Evolutionary conservation across 2,329 filamentous ascomycete species (phyloP).

Genomic region (Lecanicillium sp.): DNA sequence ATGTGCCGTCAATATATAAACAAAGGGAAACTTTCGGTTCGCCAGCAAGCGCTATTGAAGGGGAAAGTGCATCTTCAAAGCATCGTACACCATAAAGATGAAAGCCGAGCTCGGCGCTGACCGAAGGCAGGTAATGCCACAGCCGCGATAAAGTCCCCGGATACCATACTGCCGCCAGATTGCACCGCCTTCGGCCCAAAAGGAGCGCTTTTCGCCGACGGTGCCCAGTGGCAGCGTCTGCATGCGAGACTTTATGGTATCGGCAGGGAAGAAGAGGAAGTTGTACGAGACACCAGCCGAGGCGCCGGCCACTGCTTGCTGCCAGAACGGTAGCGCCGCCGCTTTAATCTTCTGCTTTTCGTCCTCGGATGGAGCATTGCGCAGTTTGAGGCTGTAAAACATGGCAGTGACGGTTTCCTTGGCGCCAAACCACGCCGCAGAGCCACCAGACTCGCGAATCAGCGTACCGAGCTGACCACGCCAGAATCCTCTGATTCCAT

Average conservation of each 20-base stretch:
- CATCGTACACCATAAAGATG: constrained; percentile 94
- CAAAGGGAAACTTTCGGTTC: not conserved
- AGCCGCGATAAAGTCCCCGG: constrained; percentile 83
- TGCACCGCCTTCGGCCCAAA: constrained; percentile 61
- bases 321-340: constrained; percentile 65
- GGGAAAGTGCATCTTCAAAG: constrained; percentile 63
- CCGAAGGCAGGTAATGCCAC: constrained; percentile 83
- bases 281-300: constrained; percentile 91
- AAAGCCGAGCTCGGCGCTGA: constrained; percentile 94
- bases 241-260: constrained; percentile 96
- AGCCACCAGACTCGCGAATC: constrained; percentile 87
- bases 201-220: constrained; percentile 51
- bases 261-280: constrained; percentile 93
- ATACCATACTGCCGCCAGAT: constrained; percentile 81
- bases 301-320: constrained; percentile 82
- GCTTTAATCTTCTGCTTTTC: constrained; percentile 34
- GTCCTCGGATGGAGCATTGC: constrained; percentile 26
- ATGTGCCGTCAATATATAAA: not conserved
- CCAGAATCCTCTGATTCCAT: constrained; percentile 87
- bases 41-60: constrained; percentile 23
- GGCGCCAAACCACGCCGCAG: constrained; percentile 89
- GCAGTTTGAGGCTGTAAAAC: constrained; percentile 54
- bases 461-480: constrained; percentile 89
- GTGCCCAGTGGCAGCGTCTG: constrained; percentile 72
- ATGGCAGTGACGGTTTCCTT: constrained; percentile 73